These are phyloP conservation scores for Cyberlindnera veronae DNA, from an alignment of 805 yeast species.

Conservation along the genomic window DNA sequence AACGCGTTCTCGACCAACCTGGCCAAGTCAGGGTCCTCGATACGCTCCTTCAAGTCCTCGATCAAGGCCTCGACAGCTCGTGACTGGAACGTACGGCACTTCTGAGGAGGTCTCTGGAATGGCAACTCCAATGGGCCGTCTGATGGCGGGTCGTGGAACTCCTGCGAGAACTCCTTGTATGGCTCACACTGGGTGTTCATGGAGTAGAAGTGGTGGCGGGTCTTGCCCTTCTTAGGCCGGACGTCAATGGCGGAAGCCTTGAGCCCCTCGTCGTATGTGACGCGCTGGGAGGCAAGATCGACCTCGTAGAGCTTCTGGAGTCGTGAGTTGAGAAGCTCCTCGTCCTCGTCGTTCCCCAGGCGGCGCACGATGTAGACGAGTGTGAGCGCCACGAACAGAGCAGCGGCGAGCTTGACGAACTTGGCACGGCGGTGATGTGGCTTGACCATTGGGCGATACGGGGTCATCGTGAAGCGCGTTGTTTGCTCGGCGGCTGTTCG, in stretches of 20 bases:
- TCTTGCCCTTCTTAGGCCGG: constrained; percentile 10
- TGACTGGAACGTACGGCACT: constrained; percentile 73
- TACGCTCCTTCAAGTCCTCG: constrained; percentile 43
- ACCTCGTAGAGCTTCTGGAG: constrained; percentile 7
- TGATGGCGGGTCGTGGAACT: constrained; percentile 53
- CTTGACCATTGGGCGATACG: constrained; percentile 8
- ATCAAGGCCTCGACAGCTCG: constrained; percentile 59
- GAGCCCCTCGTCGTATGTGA: constrained; percentile 8
- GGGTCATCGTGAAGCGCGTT: constrained; percentile 4
- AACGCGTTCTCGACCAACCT: constrained; percentile 75
- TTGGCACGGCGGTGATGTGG: constrained; percentile 10
- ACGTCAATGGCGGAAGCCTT: constrained; percentile 6
- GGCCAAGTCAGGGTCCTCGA: constrained; percentile 63
- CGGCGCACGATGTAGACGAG: constrained; percentile 9
- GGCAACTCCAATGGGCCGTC: constrained; percentile 56
- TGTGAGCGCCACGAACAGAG: constrained; percentile 5
- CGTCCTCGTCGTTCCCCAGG: constrained; percentile 17
- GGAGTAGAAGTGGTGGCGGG: constrained; percentile 15
- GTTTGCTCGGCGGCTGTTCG: neutral
- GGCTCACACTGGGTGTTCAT: constrained; percentile 45
- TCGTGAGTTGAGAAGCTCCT: constrained; percentile 11
- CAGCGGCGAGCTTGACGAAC: constrained; percentile 5
- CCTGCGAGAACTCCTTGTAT: constrained; percentile 57
- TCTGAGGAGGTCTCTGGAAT: constrained; percentile 67
- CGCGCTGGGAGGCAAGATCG: constrained; percentile 6